phyloP scores from a whole-genome alignment of 73 alveolate genomes.

The Uronychia setigera region DNA sequence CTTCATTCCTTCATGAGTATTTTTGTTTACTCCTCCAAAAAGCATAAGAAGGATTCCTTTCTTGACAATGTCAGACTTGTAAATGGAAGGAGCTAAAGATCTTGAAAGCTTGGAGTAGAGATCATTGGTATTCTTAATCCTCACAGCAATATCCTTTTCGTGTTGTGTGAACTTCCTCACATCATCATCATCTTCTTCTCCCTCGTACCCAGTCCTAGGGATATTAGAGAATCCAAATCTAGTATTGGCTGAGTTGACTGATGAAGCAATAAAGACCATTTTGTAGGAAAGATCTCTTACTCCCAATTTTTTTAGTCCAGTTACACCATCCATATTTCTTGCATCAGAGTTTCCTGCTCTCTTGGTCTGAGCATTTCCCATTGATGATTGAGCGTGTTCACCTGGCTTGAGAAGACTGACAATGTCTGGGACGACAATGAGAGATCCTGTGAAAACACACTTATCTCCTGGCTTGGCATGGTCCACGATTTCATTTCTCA shows the following conservation, averaged over 20 bases:
- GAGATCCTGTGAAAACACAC: constrained; percentile 85
- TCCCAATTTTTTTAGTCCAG: constrained; percentile 97
- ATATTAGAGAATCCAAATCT: constrained; percentile 68
- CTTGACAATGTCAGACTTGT: constrained; percentile 98
- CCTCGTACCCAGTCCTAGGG: constrained; percentile 52
- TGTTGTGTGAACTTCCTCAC: constrained; percentile 71
- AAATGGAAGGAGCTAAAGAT: constrained; percentile 97
- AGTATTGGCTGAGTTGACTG: constrained; percentile 72
- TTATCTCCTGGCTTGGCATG: constrained; percentile 97
- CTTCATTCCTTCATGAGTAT: constrained; percentile 96
- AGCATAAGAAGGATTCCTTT: constrained; percentile 98
- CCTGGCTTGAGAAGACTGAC: constrained; percentile 96
- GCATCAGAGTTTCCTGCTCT: constrained; percentile 66
- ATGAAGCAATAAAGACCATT: constrained; percentile 94
- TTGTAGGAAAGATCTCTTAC: constrained; percentile 96
- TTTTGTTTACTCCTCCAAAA: constrained; percentile 96
- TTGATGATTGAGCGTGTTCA: constrained; percentile 76
- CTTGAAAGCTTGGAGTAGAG: constrained; percentile 90
- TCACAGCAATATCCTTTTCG: constrained; percentile 78
- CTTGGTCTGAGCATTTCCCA: constrained; percentile 66
- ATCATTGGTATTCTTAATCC: constrained; percentile 82
- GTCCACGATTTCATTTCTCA: constrained; percentile 94
- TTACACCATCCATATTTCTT: constrained; percentile 88
- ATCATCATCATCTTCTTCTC: constrained; percentile 77
- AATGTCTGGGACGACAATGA: constrained; percentile 98